phyloP scores from a whole-genome alignment of 2,329 filamentous ascomycete species.

The Fusarium duplospermum region DNA sequence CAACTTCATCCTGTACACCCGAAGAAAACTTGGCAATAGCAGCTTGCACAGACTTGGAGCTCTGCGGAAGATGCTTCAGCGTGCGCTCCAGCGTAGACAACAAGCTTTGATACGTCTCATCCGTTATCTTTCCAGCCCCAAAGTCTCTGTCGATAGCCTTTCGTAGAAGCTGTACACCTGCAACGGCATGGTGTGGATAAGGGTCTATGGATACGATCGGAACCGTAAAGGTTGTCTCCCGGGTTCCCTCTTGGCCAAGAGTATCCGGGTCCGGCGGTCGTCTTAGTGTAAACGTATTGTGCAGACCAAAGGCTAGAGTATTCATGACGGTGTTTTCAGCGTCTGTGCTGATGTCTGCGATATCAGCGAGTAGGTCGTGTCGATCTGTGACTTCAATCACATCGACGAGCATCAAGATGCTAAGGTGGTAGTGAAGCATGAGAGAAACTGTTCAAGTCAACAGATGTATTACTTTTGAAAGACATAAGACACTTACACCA shows the following conservation, averaged over 20 bases:
- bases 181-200: slow-evolving; percentile 48
- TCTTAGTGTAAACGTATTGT: slow-evolving; percentile 41
- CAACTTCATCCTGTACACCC: neutral
- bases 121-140: slow-evolving; percentile 37
- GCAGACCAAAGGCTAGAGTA: slow-evolving; percentile 46
- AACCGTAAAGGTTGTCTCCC: slow-evolving; percentile 30
- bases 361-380: slow-evolving; percentile 40
- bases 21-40: slow-evolving; percentile 41
- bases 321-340: slow-evolving; percentile 49
- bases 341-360: slow-evolving; percentile 41
- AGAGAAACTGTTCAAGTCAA: slow-evolving; percentile 41
- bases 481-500: slow-evolving; percentile 43
- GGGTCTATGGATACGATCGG: slow-evolving; percentile 49
- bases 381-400: slow-evolving; percentile 46
- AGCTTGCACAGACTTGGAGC: slow-evolving; percentile 48
- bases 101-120: slow-evolving; percentile 43
- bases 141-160: slow-evolving; percentile 48
- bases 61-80: slow-evolving; percentile 44
- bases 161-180: slow-evolving; percentile 44
- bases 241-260: neutral
- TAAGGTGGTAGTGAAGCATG: slow-evolving; percentile 50
- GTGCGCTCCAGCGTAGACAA: slow-evolving; percentile 42
- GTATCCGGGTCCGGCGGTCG: neutral
- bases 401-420: slow-evolving; percentile 48
- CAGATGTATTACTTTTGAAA: rapidly evolving